These are phyloP conservation scores for Prunus persica DNA, from an alignment of 306 rosid genomes.

Conservation along the genomic window Prunus_persica_NCBIv2 NC_034009.1:31278001-31278500, in stretches of 20 bases:
- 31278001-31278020: not conserved
- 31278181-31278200: not conserved
- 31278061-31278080: not conserved
- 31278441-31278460: too few species aligned
- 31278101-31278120: not conserved
- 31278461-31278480: too few species aligned
- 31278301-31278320: not conserved
- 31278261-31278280: not conserved
- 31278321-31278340: not conserved
- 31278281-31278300: not conserved
- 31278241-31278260: not conserved
- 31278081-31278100: not conserved
- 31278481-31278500: too few species aligned
- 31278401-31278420: not conserved
- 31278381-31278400: not conserved
- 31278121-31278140: too few species aligned
- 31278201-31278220: not conserved
- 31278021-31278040: too few species aligned
- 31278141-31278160: too few species aligned
- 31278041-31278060: not conserved
- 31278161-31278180: not conserved
- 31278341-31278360: not conserved
- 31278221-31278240: not conserved
- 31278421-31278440: too few species aligned
- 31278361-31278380: not conserved